Evolutionary conservation across 495 filamentous ascomycete genomes (phyloP), one percentile per base, ranked within the genome.

Genomic region (Aspergillus egyptiacus): DNA sequence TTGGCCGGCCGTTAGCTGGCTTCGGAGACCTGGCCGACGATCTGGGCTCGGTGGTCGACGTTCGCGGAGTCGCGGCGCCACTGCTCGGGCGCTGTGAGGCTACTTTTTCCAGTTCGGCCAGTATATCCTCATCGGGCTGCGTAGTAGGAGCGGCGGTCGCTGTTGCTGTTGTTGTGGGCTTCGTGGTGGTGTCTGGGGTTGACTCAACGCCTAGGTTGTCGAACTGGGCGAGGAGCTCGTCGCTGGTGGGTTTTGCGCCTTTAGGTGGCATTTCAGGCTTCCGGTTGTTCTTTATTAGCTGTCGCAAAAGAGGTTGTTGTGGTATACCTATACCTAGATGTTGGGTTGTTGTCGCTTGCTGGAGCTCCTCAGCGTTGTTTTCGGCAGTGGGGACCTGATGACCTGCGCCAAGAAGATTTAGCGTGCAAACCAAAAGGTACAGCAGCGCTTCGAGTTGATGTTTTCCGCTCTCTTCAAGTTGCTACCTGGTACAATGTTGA

Each of bases 31-130:
- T 75, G 34, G 70, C 65, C 17, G 73, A 70, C 15, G 73, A 56
- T 17, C 69, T 61, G 24, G 62, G 60, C 50, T 80, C 74, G 43
- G 70, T 68, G 9, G 82, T 77, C 28, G 82, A 84, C 41, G 86
- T 63, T 33, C 87, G 81, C 28, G 93, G 93, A 0, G 93, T 98
- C 51, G 87, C 83, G 4, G 91, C 85, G 28, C 91, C 81, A 45
- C 82, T 85, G 45, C 73, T 62, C 3, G 80, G 75, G 25, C 83
- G 77, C 56, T 85, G 78, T 48, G 80, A 72, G 43, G 83, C 81
- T 43, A 94, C 81, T 50, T 83, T 82, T 59, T 87, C 87, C 48
- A 98, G 80, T 52, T 96, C 90, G 37, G 88, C 87, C 31, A 98
- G 81, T 45, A 87, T 75, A 57, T 95, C 89, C 43, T 79, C 68